Conservation (phyloP, 306 rosid genomes). For the Fragaria nilgerrensis region DNA sequence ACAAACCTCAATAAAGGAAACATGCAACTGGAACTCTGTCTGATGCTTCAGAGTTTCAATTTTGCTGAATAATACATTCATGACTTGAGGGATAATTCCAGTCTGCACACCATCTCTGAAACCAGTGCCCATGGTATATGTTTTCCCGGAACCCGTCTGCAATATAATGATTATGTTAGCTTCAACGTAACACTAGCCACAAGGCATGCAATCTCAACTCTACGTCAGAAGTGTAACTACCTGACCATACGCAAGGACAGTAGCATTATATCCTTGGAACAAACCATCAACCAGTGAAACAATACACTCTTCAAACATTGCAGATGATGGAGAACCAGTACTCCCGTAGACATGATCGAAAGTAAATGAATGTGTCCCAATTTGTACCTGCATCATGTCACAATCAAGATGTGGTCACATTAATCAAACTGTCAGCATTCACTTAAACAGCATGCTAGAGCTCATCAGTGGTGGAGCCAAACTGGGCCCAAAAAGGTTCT, state of each 20-base stretch:
- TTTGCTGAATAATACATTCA: slow-evolving; percentile 84
- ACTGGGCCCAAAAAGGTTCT: background rate
- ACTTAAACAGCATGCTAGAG: background rate
- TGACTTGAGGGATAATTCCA: slow-evolving; percentile 91
- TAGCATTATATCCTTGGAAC: slow-evolving; percentile 99
- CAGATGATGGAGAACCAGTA: slow-evolving; percentile 74
- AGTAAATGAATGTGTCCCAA: slow-evolving; percentile 93
- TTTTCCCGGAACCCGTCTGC: slow-evolving; percentile 99
- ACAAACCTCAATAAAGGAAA: slow-evolving; percentile 95
- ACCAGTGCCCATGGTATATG: slow-evolving; percentile 99
- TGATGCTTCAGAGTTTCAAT: slow-evolving; percentile 75
- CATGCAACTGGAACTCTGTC: slow-evolving; percentile 89
- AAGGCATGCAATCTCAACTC: slow-evolving; percentile 10
- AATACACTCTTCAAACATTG: slow-evolving; percentile 87
- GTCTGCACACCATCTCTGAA: slow-evolving; percentile 72
- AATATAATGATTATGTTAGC: slow-evolving; percentile 43
- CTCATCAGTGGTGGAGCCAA: background rate
- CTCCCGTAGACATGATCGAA: slow-evolving; percentile 98
- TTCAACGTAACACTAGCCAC: slow-evolving; percentile 17
- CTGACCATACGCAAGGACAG: slow-evolving; percentile 99
- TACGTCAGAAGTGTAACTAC: slow-evolving; percentile 36
- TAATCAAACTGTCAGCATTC: background rate
- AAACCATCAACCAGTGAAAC: slow-evolving; percentile 89
- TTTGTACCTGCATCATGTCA: slow-evolving; percentile 70
- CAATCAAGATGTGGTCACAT: slow-evolving; percentile 21